These are phyloP conservation scores for Aspergillus tanneri DNA, from an alignment of 2,329 filamentous ascomycete genomes.

Conservation along the genomic window DNA sequence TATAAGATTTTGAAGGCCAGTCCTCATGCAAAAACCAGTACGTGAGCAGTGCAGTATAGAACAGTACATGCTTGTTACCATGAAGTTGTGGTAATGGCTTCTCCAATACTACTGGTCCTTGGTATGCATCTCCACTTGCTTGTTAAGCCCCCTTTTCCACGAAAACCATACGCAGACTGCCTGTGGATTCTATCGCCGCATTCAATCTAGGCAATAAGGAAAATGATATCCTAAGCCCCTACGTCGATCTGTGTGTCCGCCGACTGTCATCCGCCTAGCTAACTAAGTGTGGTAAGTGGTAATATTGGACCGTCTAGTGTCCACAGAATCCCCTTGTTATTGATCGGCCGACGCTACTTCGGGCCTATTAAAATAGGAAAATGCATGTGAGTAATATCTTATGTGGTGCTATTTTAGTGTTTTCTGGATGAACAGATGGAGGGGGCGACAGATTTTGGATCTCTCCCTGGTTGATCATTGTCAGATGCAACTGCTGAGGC, in stretches of 20 bases:
- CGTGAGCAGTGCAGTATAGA: neutral
- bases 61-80: neutral
- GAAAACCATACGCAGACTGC: no score
- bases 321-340: neutral
- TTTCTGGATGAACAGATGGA: no score
- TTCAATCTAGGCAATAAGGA: neutral
- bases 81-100: neutral
- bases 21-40: neutral
- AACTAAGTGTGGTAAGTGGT: neutral
- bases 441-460: no score
- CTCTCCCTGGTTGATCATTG: no score
- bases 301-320: neutral
- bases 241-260: neutral
- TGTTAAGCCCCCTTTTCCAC: neutral
- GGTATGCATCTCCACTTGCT: neutral
- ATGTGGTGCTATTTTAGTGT: no score
- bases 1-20: neutral
- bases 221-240: neutral
- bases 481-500: no score
- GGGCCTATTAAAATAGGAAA: no score
- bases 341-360: neutral
- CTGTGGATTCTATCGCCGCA: neutral
- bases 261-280: neutral
- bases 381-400: no score
- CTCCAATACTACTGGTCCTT: neutral